Conservation (phyloP, 2,329 filamentous ascomycete genomes). For the Fonsecaea pugnacius region DNA sequence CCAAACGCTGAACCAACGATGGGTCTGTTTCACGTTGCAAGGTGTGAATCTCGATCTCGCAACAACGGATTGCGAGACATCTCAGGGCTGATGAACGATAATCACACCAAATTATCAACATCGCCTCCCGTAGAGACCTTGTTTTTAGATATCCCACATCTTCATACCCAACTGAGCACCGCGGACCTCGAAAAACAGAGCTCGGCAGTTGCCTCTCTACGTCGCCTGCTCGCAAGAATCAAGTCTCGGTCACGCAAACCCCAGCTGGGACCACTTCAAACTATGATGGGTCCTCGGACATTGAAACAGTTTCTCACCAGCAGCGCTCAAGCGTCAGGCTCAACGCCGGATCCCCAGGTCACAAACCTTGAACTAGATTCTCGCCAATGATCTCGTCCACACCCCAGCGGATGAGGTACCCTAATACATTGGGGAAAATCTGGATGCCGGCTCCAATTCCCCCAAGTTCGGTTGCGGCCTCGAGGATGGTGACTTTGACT, state of each 20-base stretch:
- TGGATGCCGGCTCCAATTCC: conserved; percentile 46
- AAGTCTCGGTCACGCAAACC: conserved; percentile 35
- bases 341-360: conserved; percentile 31
- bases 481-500: conserved; percentile 37
- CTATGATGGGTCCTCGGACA: conserved; percentile 36
- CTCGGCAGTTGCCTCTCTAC: background rate
- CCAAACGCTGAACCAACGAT: too few relatives aligned
- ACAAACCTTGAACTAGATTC: conserved; percentile 43
- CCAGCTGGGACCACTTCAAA: background rate
- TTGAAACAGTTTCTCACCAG: conserved; percentile 29
- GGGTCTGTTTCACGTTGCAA: too few relatives aligned
- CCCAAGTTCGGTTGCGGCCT: conserved; percentile 22
- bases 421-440: conserved; percentile 49
- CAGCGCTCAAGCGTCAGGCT: conserved; percentile 21
- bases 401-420: conserved; percentile 47
- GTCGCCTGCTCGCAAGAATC: conserved; percentile 16
- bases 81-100: background rate
- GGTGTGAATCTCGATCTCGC: too few relatives aligned
- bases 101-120: background rate
- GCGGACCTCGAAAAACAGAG: conserved; percentile 15
- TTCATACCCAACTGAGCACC: conserved; percentile 7
- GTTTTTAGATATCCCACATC: conserved; percentile 30
- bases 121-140: conserved; percentile 31
- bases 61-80: too few relatives aligned
- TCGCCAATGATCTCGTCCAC: conserved; percentile 48